Evolutionary conservation across 352 stramenopile species (phyloP).

Genomic region (Phytopythium cucurbitacearum): DNA sequence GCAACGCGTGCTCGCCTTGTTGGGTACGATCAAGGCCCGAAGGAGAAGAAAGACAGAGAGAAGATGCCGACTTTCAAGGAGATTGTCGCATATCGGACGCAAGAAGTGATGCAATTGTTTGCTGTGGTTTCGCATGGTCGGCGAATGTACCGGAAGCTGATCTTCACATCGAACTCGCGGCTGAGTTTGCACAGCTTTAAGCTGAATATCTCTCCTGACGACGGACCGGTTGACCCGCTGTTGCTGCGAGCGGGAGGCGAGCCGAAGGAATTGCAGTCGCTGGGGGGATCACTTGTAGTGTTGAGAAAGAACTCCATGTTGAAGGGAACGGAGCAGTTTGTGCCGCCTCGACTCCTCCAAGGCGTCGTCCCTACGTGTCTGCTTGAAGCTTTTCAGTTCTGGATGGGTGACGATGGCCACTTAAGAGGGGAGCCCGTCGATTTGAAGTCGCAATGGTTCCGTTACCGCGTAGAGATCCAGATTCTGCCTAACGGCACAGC

Average conservation of each 20-base stretch:
- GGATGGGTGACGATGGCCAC: slow-evolving; percentile 94
- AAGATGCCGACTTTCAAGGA: slow-evolving; percentile 95
- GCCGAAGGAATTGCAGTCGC: slow-evolving; percentile 48
- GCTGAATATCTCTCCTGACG: slow-evolving; percentile 53
- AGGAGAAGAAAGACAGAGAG: slow-evolving; percentile 72
- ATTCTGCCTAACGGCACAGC: slow-evolving; percentile 34
- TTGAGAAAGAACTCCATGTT: slow-evolving; percentile 61
- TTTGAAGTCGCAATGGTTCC: slow-evolving; percentile 84
- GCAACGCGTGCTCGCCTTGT: slow-evolving; percentile 53
- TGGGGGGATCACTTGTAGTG: slow-evolving; percentile 89
- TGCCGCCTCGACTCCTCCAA: slow-evolving; percentile 91
- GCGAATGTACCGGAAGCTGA: slow-evolving; percentile 93
- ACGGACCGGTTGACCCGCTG: slow-evolving; percentile 53
- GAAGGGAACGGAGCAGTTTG: slow-evolving; percentile 79
- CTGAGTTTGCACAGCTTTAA: slow-evolving; percentile 92
- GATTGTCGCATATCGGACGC: slow-evolving; percentile 91
- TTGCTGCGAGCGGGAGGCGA: slow-evolving; percentile 66
- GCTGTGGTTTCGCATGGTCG: slow-evolving; percentile 96
- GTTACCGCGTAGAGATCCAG: slow-evolving; percentile 79
- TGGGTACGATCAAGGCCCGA: slow-evolving; percentile 59
- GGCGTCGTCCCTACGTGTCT: slow-evolving; percentile 93
- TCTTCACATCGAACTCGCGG: slow-evolving; percentile 96
- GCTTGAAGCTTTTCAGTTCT: slow-evolving; percentile 96
- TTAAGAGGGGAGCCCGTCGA: slow-evolving; percentile 93
- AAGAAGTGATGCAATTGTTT: slow-evolving; percentile 95